Evolutionary conservation across 805 yeast species (phyloP).

Genomic region (Zygosaccharomyces bailii): DNA sequence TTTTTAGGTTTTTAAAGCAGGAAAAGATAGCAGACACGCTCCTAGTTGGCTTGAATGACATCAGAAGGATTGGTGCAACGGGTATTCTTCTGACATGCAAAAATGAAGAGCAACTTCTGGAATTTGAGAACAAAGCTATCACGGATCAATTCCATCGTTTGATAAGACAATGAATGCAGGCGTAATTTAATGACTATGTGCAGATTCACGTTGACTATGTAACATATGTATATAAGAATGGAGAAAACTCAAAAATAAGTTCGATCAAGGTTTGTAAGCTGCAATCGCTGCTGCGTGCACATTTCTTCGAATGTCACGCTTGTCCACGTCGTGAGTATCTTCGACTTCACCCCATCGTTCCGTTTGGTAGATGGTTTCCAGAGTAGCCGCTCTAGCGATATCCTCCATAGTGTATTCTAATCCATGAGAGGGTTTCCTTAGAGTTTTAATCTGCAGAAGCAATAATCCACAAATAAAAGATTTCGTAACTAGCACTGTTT

Average conservation of each 20-base stretch:
- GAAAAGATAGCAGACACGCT: conserved; percentile 6
- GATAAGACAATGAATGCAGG: conserved; percentile 12
- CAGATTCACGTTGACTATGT: background rate
- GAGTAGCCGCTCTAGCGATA: conserved; percentile 68
- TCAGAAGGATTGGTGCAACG: conserved; percentile 31
- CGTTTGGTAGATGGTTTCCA: conserved; percentile 83
- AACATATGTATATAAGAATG: background rate
- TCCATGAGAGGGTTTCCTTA: conserved; percentile 15
- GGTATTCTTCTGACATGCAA: conserved; percentile 22
- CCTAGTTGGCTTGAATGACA: conserved; percentile 14
- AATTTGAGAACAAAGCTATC: conserved; percentile 25
- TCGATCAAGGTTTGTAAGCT: conserved; percentile 32
- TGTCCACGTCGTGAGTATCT: conserved; percentile 97
- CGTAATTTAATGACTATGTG: background rate
- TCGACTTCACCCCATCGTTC: conserved; percentile 97
- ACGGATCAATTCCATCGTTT: conserved; percentile 28
- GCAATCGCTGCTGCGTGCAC: conserved; percentile 73
- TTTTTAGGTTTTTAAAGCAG: conserved; percentile 3
- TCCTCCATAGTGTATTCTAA: conserved; percentile 55
- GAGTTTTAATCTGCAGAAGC: conserved; percentile 47
- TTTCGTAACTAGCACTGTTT: conserved; percentile 80
- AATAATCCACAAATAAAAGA: conserved; percentile 81
- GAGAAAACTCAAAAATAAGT: background rate
- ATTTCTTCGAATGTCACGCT: conserved; percentile 80
- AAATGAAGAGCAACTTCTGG: conserved; percentile 22